Percentiles rank a stretch among this genome's conserved stretches.
These are phyloP conservation scores for Leishmania lainsoni DNA, from an alignment of 208 protist species.

Conservation along the genomic window DNA sequence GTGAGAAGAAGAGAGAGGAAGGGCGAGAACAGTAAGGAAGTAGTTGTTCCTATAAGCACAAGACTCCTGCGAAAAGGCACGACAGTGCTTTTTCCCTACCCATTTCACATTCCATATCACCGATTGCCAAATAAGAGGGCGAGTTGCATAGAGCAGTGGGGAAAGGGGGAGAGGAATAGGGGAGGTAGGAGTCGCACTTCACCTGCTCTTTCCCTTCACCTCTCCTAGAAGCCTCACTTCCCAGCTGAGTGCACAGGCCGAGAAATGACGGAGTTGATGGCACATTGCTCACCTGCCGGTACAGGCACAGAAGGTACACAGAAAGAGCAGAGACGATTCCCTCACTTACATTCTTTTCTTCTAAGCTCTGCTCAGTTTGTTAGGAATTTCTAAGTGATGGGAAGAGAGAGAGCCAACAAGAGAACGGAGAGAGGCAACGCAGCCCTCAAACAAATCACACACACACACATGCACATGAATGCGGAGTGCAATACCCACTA, in stretches of 20 bases:
- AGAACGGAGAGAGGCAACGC: background rate
- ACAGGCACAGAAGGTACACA: background rate
- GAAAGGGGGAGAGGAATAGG: background rate
- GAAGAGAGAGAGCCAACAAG: background rate
- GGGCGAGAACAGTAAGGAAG: background rate
- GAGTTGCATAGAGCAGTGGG: background rate
- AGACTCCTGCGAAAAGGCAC: background rate
- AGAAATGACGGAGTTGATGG: background rate
- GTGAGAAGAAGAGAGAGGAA: background rate
- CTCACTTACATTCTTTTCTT: background rate
- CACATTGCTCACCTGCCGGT: background rate
- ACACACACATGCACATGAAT: too few species aligned
- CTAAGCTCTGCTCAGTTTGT: background rate
- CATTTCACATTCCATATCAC: background rate
- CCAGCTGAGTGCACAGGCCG: background rate
- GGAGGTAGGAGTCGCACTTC: background rate
- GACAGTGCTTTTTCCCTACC: background rate
- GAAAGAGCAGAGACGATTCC: background rate
- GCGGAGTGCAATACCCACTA: too few species aligned
- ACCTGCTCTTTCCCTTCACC: background rate
- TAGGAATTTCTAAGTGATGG: background rate
- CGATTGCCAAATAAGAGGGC: background rate
- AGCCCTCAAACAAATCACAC: background rate
- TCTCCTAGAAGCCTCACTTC: background rate
- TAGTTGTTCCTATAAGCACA: background rate